Conservation (phyloP, 2,329 filamentous ascomycete species). For the Elsinoe ampelina region DNA sequence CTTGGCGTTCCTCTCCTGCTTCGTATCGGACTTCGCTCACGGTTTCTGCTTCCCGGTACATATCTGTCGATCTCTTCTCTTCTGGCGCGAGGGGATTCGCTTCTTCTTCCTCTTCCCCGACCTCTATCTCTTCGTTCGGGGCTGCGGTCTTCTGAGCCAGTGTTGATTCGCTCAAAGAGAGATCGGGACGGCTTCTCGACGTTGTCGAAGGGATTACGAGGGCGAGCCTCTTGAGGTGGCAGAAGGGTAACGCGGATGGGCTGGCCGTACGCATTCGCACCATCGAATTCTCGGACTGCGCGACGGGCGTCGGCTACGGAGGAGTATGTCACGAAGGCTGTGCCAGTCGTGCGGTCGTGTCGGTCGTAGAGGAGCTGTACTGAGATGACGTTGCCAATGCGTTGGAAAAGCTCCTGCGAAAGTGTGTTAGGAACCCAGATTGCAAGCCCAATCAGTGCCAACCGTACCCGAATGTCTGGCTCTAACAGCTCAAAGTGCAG, state of each 20-base stretch:
- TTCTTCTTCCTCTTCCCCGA: conserved; percentile 29
- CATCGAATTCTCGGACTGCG: conserved; percentile 74
- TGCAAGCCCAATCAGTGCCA: background rate
- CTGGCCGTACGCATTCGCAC: conserved; percentile 76
- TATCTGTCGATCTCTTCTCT: conserved; percentile 69
- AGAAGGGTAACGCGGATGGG: conserved; percentile 66
- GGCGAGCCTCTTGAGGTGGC: conserved; percentile 32
- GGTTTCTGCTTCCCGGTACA: conserved; percentile 49
- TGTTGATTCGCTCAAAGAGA: conserved; percentile 56
- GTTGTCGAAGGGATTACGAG: conserved; percentile 40
- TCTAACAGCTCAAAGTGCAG: conserved; percentile 86
- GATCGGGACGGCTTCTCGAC: conserved; percentile 46
- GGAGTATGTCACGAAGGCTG: conserved; percentile 75
- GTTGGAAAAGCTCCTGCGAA: conserved; percentile 63
- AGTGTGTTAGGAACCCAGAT: background rate
- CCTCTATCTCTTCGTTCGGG: conserved; percentile 18
- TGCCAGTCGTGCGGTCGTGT: conserved; percentile 76
- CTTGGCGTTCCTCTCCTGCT: conserved; percentile 38
- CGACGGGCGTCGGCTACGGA: conserved; percentile 58
- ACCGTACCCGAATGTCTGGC: conserved; percentile 64
- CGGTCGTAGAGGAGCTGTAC: conserved; percentile 75
- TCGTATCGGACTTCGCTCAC: conserved; percentile 46
- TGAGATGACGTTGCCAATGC: conserved; percentile 62
- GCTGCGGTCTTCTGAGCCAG: conserved; percentile 25
- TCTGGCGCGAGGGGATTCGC: conserved; percentile 41